phyloP scores from a whole-genome alignment of 2,329 filamentous ascomycete species.

The Arthrobotrys megalospora region DNA sequence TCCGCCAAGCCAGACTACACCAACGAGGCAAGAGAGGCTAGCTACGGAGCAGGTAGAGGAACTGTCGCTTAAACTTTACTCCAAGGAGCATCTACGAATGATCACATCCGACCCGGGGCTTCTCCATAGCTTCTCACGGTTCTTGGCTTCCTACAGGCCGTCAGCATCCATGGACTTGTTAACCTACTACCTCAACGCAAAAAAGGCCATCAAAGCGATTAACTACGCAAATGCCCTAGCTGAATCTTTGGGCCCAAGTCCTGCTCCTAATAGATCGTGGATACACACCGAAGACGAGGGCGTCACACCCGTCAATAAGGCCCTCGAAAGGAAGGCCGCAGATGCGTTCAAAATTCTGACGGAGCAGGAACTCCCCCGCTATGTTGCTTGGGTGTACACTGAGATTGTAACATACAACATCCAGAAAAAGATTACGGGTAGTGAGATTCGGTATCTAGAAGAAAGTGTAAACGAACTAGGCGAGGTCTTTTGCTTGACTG shows the following conservation, averaged over 20 bases:
- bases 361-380: conserved; percentile 79
- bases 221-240: conserved; percentile 79
- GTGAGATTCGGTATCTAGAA: conserved; percentile 75
- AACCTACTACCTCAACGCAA: conserved; percentile 79
- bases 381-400: conserved; percentile 78
- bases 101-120: conserved; percentile 78
- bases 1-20: conserved; percentile 61
- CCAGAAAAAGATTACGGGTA: conserved; percentile 77
- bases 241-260: conserved; percentile 67
- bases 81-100: conserved; percentile 75
- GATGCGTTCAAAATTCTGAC: conserved; percentile 77
- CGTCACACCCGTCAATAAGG: conserved; percentile 72
- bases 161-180: conserved; percentile 75
- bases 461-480: conserved; percentile 77
- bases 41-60: conserved; percentile 70
- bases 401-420: conserved; percentile 77
- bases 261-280: conserved; percentile 73
- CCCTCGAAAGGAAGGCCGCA: conserved; percentile 76
- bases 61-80: conserved; percentile 78
- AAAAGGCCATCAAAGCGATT: conserved; percentile 80
- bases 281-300: conserved; percentile 71
- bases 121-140: conserved; percentile 78
- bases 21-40: conserved; percentile 15
- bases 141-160: conserved; percentile 74
- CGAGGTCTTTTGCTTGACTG: conserved; percentile 83